Evolutionary conservation across 2,329 filamentous ascomycete genomes (phyloP), one percentile per base, ranked within the genome.

Genomic region (Fusarium chlamydosporum): DNA sequence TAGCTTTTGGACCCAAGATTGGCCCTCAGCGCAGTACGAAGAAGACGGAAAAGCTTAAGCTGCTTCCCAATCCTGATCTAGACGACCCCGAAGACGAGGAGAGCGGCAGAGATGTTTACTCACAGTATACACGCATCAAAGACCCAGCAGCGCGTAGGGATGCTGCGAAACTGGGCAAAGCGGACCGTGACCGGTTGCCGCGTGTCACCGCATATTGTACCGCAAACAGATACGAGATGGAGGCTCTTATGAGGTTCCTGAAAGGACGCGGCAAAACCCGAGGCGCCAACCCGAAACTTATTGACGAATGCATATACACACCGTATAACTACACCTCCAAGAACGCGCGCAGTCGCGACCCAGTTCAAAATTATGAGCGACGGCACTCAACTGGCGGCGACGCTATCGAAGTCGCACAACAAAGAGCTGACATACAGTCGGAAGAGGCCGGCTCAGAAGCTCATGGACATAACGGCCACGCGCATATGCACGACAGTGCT

Each of bases 271-370:
- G 88, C 45, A 93, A 92, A 79, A 88, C 88, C 33, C 88, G 92
- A 73, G 92, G 93, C 18, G 89, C 94, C 16, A 92, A 89, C 63
- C 95, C 96, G 2, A 98, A 97, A 79, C 82, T 96, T 60, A 97
- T 97, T 73, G 96, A 99, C 78, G 96, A 99, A 79, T 99, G 96
- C 79, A 93, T 99, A 72, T 99, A 99, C 80, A 93, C 95, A 12
- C 93, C 95, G 0, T 99, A 97, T 79, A 91, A 89, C 74, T 97
- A 97, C 78, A 48, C 56, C 10, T 84, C 85, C 41, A 85, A 88
- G 56, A 63, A 76, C 37, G 72, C 56, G 18, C 70, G 59, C 33
- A 66, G 42, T 43, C 74, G 72, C 8, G 78, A 82, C 27, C 82
- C 83, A 4, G 77, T 82, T 8, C 80, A 81, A 56, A 79, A 80